Percentiles rank a stretch among this genome's conserved stretches.
Conservation (phyloP, 352 stramenopile genomes). For the Phytophthora boehmeriae region DNA sequence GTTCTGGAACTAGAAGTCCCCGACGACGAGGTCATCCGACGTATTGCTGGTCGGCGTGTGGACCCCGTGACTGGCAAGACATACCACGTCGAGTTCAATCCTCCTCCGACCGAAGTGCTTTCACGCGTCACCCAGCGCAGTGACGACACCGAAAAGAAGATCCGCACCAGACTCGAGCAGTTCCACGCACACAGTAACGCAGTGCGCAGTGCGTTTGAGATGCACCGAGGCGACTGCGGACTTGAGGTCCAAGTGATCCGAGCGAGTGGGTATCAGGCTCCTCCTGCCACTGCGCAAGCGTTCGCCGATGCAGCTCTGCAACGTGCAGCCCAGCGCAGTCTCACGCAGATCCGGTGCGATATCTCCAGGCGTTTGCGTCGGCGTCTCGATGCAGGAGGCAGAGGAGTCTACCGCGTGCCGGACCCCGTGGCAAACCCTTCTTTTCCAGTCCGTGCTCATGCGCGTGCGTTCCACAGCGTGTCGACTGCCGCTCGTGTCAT, state of each 20-base stretch:
- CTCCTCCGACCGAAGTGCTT: slow-evolving; percentile 71
- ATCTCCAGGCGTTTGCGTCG: slow-evolving; percentile 25
- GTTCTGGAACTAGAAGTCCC: slow-evolving; percentile 95
- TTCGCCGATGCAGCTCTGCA: slow-evolving; percentile 34
- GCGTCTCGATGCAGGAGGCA: slow-evolving; percentile 12
- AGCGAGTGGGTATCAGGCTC: slow-evolving; percentile 20
- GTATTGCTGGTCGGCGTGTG: slow-evolving; percentile 96
- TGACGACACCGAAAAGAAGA: slow-evolving; percentile 94
- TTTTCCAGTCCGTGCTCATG: slow-evolving; percentile 18
- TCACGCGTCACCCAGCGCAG: slow-evolving; percentile 79
- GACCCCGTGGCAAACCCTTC: slow-evolving; percentile 20
- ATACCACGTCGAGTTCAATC: slow-evolving; percentile 97
- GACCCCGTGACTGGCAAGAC: slow-evolving; percentile 92
- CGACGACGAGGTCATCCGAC: slow-evolving; percentile 93
- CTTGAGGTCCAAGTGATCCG: slow-evolving; percentile 29
- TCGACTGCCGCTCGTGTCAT: slow-evolving; percentile 1
- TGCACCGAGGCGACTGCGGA: slow-evolving; percentile 9
- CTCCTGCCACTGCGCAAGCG: slow-evolving; percentile 18
- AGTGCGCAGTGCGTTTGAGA: slow-evolving; percentile 54
- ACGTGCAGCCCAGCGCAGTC: slow-evolving; percentile 25
- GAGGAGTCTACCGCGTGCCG: slow-evolving; percentile 21
- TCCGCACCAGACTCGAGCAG: slow-evolving; percentile 82
- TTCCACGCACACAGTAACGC: slow-evolving; percentile 77
- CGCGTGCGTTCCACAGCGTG: slow-evolving; percentile 10
- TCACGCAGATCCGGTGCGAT: slow-evolving; percentile 20